Base-by-base conservation (phyloP, 2,329 filamentous ascomycete genomes). In the Hypoxylon sp. region DNA sequence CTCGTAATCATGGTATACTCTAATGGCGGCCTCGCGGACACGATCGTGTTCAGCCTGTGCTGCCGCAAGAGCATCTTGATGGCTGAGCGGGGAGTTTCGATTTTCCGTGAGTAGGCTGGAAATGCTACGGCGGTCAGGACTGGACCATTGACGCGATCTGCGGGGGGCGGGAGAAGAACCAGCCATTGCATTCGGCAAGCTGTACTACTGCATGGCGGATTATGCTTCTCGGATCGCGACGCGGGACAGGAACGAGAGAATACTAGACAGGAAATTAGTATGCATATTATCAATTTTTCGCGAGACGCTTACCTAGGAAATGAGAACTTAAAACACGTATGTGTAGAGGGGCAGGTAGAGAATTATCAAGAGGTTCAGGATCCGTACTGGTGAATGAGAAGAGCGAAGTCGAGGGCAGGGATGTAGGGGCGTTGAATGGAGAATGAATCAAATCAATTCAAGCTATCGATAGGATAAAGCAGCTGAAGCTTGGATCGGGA, bases 31-130 rank as follows among this genome's bases (percentile, higher is more conserved):
- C 59, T 84, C 79, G 28, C 85, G 84, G 10, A 95, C 86, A 28
- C 87, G 84, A 38, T 91, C 87, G 76, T 94, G 92, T 74, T 91
- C 87, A 13, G 84, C 83, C 52, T 88, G 87, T 3, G 90, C 90
- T 50, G 86, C 86, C 49, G 86, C 87, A 14, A 95, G 85, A 13
- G 91, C 90, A 72, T 89, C 86, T 63, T 86, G 84, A 75, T 93
- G 90, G 60, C 83, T 84, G 53, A 86, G 82, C 75, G 90, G 89
- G 34, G 86, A 87, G 69, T 92, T 89, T 36, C 87, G 85, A 32
- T 87, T 84, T 56, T 89, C 86, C 43, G 83, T 82, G 64, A 93
- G 89, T 28, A 93, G 85, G 23, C 83, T 85, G 21, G 88, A 85
- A 45, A 88, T 82, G 65, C 87, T 87, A 7, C 80, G 73, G 56